Evolutionary conservation across 306 rosid genomes (phyloP).

Genomic region (Corylus avellana): DNA sequence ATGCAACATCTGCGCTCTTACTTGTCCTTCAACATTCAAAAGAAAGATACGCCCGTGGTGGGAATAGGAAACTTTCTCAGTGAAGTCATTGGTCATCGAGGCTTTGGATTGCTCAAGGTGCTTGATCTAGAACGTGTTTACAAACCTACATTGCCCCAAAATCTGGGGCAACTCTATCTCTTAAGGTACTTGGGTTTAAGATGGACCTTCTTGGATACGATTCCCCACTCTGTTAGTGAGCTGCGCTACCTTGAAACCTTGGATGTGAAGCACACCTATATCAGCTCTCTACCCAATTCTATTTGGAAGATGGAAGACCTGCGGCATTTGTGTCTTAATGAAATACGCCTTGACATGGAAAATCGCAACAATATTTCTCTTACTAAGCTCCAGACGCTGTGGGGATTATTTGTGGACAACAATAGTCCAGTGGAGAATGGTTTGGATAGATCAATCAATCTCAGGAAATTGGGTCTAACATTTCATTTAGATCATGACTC

Average conservation of each 20-base stretch:
- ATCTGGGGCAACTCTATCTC: neutral
- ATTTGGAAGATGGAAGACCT: neutral
- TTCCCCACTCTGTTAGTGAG: neutral
- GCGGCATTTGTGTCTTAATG: neutral
- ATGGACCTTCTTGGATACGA: neutral
- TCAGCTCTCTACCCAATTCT: neutral
- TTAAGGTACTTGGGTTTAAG: neutral
- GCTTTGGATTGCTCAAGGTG: neutral
- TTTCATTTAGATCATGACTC: neutral
- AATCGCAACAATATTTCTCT: neutral
- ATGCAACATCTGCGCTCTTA: neutral
- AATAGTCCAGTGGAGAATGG: neutral
- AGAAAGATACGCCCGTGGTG: neutral
- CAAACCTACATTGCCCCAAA: neutral
- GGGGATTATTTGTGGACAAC: neutral
- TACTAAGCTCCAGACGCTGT: neutral
- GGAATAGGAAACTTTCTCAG: neutral
- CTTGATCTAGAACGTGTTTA: neutral
- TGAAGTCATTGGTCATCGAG: neutral
- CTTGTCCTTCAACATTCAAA: slow-evolving; percentile 4
- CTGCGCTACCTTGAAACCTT: neutral
- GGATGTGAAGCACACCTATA: slow-evolving; percentile 3
- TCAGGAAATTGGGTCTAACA: neutral
- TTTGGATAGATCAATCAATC: neutral
- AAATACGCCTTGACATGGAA: neutral